These are phyloP conservation scores for Debaryomycetaceae sp. DNA, from an alignment of 1,139 yeast species.

Conservation along the genomic window DNA sequence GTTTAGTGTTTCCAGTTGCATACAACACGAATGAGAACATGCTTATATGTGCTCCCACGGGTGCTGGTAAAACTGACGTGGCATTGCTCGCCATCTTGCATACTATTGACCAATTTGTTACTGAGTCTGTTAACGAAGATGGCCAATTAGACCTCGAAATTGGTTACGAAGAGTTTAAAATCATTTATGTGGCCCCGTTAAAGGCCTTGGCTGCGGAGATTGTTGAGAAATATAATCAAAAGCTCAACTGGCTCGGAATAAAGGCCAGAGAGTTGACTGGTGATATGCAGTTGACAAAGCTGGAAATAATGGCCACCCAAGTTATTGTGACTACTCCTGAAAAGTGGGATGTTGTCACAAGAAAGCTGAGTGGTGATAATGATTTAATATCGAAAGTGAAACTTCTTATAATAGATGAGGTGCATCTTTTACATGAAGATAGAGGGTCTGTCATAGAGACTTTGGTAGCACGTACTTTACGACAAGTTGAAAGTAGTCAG, in stretches of 20 bases:
- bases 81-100: conserved; percentile 83
- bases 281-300: conserved; percentile 89
- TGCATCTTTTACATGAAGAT: conserved; percentile 93
- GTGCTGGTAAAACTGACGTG: conserved; percentile 99
- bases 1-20: conserved; percentile 88
- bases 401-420: conserved; percentile 89
- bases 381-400: conserved; percentile 85
- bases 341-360: conserved; percentile 98
- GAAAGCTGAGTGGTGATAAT: conserved; percentile 82
- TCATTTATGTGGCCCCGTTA: conserved; percentile 92
- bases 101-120: conserved; percentile 67
- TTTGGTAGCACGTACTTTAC: conserved; percentile 86
- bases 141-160: conserved; percentile 56
- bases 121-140: conserved; percentile 44
- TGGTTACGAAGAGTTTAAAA: conserved; percentile 79
- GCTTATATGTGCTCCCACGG: conserved; percentile 98
- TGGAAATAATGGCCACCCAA: conserved; percentile 82
- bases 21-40: conserved; percentile 91
- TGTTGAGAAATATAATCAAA: conserved; percentile 80
- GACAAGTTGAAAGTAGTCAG: conserved; percentile 93
- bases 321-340: conserved; percentile 96
- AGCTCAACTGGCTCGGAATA: conserved; percentile 81
- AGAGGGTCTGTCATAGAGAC: conserved; percentile 98
- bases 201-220: conserved; percentile 98
- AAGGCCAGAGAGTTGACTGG: conserved; percentile 90